A percentile compares a stretch with the other conserved stretches of the same genome.
Conservation (phyloP, 805 yeast species). For the Wickerhamiella cacticola region DNA sequence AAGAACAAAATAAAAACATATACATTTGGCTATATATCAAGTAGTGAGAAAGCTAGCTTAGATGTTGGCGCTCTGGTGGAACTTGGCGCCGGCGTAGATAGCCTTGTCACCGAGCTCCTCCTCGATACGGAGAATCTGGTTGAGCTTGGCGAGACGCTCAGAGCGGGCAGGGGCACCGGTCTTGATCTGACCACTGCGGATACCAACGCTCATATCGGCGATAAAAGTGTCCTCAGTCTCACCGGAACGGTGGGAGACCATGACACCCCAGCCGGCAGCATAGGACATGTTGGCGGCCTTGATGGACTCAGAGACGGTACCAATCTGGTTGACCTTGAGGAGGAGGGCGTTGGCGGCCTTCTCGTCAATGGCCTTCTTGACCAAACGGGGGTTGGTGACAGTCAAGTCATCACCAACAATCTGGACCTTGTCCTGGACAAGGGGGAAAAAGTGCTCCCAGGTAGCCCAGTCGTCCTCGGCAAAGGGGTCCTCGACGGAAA, state of each 20-base stretch:
- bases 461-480: constrained; percentile 99
- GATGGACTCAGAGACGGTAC: constrained; percentile 91
- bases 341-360: constrained; percentile 90
- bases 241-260: constrained; percentile 99
- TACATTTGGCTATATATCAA: too few relatives aligned
- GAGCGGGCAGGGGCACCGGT: constrained; percentile 99
- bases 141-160: constrained; percentile 97
- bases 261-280: constrained; percentile 98
- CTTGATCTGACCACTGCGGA: constrained; percentile 97
- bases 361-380: constrained; percentile 90
- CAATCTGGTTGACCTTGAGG: constrained; percentile 98
- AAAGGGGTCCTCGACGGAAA: constrained; percentile 96
- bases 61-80: constrained; percentile 45
- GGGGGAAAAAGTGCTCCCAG: constrained; percentile 76
- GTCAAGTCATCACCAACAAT: constrained; percentile 97
- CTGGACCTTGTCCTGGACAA: constrained; percentile 46
- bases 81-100: constrained; percentile 82
- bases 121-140: constrained; percentile 97
- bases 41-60: too few relatives aligned
- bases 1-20: too few relatives aligned
- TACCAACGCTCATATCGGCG: constrained; percentile 96
- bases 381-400: constrained; percentile 91
- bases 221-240: constrained; percentile 98
- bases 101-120: constrained; percentile 98
- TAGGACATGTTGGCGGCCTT: constrained; percentile 92